These are phyloP conservation scores for Penicillium oxalicum DNA, from an alignment of 2,329 filamentous ascomycete species.

Conservation along the genomic window DNA sequence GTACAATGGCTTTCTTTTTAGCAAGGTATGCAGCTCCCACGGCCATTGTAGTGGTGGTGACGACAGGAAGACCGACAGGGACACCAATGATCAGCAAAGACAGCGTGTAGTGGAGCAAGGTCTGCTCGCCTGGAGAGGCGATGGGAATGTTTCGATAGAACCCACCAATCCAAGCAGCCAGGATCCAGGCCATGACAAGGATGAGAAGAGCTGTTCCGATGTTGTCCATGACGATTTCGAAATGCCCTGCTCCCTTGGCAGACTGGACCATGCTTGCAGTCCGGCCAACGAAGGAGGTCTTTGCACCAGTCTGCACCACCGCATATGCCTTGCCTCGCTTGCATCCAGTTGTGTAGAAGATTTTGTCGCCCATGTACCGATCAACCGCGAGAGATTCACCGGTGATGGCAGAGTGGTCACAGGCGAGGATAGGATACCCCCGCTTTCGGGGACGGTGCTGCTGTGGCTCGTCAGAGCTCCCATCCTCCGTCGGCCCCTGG, in stretches of 20 bases:
- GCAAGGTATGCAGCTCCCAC: slow-evolving; percentile 72
- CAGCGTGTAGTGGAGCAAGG: slow-evolving; percentile 62
- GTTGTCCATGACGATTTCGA: slow-evolving; percentile 77
- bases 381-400: slow-evolving; percentile 71
- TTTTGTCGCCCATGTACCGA: slow-evolving; percentile 62
- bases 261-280: slow-evolving; percentile 68
- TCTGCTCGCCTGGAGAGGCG: slow-evolving; percentile 49
- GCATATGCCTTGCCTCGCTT: slow-evolving; percentile 73
- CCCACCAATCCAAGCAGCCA: slow-evolving; percentile 69
- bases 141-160: slow-evolving; percentile 68
- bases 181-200: slow-evolving; percentile 70
- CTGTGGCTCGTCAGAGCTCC: slow-evolving; percentile 9
- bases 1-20: slow-evolving; percentile 71
- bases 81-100: slow-evolving; percentile 72
- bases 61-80: slow-evolving; percentile 73
- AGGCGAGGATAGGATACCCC: slow-evolving; percentile 62
- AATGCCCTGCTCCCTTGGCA: slow-evolving; percentile 69
- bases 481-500: slow-evolving; percentile 11
- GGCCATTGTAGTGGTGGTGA: slow-evolving; percentile 70
- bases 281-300: slow-evolving; percentile 68
- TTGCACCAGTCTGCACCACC: slow-evolving; percentile 61
- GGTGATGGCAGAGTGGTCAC: slow-evolving; percentile 74
- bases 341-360: slow-evolving; percentile 75
- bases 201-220: slow-evolving; percentile 69
- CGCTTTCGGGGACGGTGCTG: slow-evolving; percentile 31